A percentile compares a stretch with the other conserved stretches of the same genome.
phyloP scores from a whole-genome alignment of 257 asterid species.

The Euphrasia confusa region DNA sequence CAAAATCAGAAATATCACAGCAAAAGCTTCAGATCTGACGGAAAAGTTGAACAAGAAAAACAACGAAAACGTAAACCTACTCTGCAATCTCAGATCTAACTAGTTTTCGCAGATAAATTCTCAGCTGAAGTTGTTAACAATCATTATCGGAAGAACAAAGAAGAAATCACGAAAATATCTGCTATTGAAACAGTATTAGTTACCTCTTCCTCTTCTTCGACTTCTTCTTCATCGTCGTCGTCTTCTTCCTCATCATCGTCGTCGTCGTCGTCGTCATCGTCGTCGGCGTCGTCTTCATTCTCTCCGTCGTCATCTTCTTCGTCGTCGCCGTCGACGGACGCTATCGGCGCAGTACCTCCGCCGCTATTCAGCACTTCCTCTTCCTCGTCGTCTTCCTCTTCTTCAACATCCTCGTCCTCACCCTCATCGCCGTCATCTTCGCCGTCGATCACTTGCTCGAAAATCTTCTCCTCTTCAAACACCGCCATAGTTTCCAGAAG shows the following conservation, averaged over 20 bases:
- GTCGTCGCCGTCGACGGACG: constrained; percentile 34
- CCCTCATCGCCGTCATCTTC: constrained; percentile 35
- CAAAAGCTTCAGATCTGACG: constrained; percentile 26
- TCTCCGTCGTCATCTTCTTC: constrained; percentile 45
- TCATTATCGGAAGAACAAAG: background rate
- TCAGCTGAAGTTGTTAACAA: background rate
- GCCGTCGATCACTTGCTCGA: constrained; percentile 37
- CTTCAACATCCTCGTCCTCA: constrained; percentile 29
- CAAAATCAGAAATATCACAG: background rate
- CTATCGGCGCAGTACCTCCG: constrained; percentile 25
- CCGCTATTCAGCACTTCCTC: constrained; percentile 32
- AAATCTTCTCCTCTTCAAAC: constrained; percentile 43
- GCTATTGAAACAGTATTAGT: background rate
- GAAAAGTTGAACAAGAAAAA: no score
- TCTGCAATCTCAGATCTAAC: constrained; percentile 3
- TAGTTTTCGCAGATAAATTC: background rate
- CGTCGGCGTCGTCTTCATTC: constrained; percentile 37
- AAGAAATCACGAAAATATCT: background rate
- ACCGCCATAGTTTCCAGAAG: constrained; percentile 46
- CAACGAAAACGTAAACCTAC: no score
- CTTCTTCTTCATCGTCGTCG: constrained; percentile 34
- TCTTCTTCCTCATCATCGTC: constrained; percentile 56
- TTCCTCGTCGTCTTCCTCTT: constrained; percentile 29
- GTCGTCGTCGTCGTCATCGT: constrained; percentile 39
- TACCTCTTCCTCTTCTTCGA: constrained; percentile 48